Evolutionary conservation across 306 rosid species (phyloP), one percentile per base, ranked within the genome.

Genomic region (Carpinus fangiana): DNA sequence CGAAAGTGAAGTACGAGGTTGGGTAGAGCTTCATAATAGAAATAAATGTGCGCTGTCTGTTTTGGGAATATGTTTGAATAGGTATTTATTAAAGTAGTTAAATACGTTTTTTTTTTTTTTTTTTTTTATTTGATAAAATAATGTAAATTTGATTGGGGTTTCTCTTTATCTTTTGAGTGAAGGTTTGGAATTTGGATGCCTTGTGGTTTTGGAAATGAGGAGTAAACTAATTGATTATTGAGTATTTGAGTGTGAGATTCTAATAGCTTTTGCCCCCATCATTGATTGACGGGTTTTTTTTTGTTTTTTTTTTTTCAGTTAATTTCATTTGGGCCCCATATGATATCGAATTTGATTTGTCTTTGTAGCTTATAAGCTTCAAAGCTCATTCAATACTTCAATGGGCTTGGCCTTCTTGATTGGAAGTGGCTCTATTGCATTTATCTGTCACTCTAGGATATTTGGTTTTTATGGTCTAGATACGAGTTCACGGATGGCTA

Each of bases 31-130:
- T 55, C 73, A 21, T 78, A 69, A 36, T 76, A 78, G 57, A 70
- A 73, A 70, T 65, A 34, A 48, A 50, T 43, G 12, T 46, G 56
- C 70, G 74, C 76, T 41, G 76, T 81, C 48, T 77, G 59, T 71
- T 75, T 55, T 50, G 20, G 68, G 70, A 71, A 41, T 75, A 54
- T 78, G 34, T 67, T 41, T 14, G 50, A 41, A 7, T 66, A 3
- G 7, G 6, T 41, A n/a, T 41, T 23, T n/a, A 18, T 41, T 67
- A 41, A 8, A 67, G 51, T 41, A 10, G 72, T 41, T 65, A 8
- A 12, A n/a, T 7, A 38, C 50, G 28, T 66, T 8, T n/a, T 48
- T 8, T 31, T 1, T 28, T 28, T 28, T 28, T 28, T 28, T 8
- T n/a, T 48, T 7, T 57, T 23, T 59, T 23, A 59, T 21, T 23